phyloP scores from a whole-genome alignment of 2,329 filamentous ascomycete genomes.

The Trichoderma brevicompactum region DNA sequence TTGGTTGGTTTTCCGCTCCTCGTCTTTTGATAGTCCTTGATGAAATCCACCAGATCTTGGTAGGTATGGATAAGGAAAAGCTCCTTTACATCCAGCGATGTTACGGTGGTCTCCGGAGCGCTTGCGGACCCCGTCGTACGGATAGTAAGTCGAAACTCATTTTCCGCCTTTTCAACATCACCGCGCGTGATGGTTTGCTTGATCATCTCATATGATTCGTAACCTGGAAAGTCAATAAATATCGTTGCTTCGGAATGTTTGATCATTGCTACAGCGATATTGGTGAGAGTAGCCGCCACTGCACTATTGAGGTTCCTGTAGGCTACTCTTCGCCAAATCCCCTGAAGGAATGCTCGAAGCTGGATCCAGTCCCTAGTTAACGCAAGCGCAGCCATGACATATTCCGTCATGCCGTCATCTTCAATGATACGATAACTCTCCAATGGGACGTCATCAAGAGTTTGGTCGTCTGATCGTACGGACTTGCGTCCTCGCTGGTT shows the following conservation, averaged over 20 bases:
- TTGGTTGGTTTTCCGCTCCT: constrained; percentile 53
- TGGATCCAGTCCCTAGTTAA: constrained; percentile 45
- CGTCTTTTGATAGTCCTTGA: constrained; percentile 50
- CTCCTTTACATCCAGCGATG: constrained; percentile 47
- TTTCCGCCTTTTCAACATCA: constrained; percentile 39
- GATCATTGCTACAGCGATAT: constrained; percentile 48
- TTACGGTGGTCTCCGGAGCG: not conserved
- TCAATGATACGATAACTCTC: constrained; percentile 52
- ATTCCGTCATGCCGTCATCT: constrained; percentile 46
- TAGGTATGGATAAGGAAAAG: constrained; percentile 50
- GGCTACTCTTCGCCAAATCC: constrained; percentile 49
- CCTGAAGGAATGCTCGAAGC: constrained; percentile 48
- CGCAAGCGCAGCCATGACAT: constrained; percentile 49
- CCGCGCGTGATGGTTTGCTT: constrained; percentile 48
- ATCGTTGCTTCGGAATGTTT: constrained; percentile 45
- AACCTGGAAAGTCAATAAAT: constrained; percentile 51
- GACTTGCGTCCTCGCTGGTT: constrained; percentile 11
- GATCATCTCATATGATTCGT: constrained; percentile 50
- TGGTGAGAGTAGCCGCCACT: constrained; percentile 50
- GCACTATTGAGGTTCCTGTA: constrained; percentile 51
- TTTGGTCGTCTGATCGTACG: constrained; percentile 29
- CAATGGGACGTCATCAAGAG: constrained; percentile 46
- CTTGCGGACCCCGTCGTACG: not conserved
- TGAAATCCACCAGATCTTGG: constrained; percentile 49
- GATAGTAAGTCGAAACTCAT: constrained; percentile 20